Evolutionary conservation across 2,329 filamentous ascomycete species (phyloP).

Genomic region (Ascocoryne sarcoides): DNA sequence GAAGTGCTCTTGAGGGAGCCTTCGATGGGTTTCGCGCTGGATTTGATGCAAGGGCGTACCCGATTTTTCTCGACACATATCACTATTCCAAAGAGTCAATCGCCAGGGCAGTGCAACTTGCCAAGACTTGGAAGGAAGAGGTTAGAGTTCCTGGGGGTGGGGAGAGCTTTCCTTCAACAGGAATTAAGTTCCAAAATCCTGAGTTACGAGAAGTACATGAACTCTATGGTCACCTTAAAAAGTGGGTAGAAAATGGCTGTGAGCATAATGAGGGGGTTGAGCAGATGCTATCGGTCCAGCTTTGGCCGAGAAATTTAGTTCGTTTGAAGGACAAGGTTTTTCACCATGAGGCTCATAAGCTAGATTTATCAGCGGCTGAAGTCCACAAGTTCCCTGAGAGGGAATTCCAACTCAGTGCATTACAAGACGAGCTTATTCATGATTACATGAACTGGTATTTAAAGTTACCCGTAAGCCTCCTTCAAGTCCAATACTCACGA

Average conservation of each 20-base stretch:
- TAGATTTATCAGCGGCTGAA: too few species aligned
- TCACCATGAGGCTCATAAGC: too few species aligned
- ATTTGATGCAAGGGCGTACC: too few species aligned
- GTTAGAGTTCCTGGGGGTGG: neutral
- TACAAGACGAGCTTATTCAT: slow-evolving; percentile 6
- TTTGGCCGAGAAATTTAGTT: neutral
- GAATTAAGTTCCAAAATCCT: neutral
- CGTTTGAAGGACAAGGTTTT: slow-evolving; percentile 1
- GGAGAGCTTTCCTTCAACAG: neutral
- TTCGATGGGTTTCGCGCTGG: too few species aligned
- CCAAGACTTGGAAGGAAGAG: neutral
- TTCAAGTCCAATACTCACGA: neutral
- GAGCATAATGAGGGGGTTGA: neutral
- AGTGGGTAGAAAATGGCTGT: neutral
- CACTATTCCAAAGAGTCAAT: neutral
- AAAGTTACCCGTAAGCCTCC: slow-evolving; percentile 1
- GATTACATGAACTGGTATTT: slow-evolving; percentile 4
- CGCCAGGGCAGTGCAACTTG: neutral
- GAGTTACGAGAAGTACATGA: neutral
- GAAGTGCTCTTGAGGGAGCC: too few species aligned
- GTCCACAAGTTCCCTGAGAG: too few species aligned
- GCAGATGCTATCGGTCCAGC: neutral
- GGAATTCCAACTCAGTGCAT: neutral
- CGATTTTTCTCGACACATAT: neutral
- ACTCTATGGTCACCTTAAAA: neutral